These are phyloP conservation scores for Mucor irregularis DNA, from an alignment of 371 early-diverging fungal species.

Conservation along the genomic window DNA sequence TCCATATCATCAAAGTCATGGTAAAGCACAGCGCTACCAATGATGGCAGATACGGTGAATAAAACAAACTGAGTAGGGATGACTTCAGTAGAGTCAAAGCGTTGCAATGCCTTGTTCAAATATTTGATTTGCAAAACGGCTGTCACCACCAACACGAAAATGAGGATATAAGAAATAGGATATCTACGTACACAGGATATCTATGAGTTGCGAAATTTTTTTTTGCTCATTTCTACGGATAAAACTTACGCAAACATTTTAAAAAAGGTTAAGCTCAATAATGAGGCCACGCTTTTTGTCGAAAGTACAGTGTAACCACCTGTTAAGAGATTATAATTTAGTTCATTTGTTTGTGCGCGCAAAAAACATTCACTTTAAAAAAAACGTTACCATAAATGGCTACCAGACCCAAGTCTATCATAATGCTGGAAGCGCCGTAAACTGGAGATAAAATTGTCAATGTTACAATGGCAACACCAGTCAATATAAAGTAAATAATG, in stretches of 20 bases:
- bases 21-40: conserved; percentile 72
- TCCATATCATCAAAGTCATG: conserved; percentile 71
- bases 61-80: conserved; percentile 83
- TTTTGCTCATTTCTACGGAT: not conserved
- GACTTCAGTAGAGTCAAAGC: conserved; percentile 75
- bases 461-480: conserved; percentile 35
- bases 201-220: not conserved
- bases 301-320: conserved; percentile 81
- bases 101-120: conserved; percentile 70
- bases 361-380: not conserved
- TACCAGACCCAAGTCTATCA: conserved; percentile 71
- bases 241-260: conserved; percentile 61
- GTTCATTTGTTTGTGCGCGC: not conserved
- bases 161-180: conserved; percentile 65
- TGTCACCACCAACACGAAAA: conserved; percentile 62
- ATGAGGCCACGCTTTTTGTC: conserved; percentile 73
- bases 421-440: conserved; percentile 60
- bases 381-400: conserved; percentile 81
- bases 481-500: conserved; percentile 59
- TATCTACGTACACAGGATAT: conserved; percentile 29
- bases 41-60: conserved; percentile 76
- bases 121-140: conserved; percentile 75
- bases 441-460: conserved; percentile 55
- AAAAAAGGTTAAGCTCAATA: conserved; percentile 64
- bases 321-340: conserved; percentile 15